These are phyloP conservation scores for Penicillium sp. DNA, from an alignment of 2,329 filamentous ascomycete genomes.

Conservation along the genomic window DNA sequence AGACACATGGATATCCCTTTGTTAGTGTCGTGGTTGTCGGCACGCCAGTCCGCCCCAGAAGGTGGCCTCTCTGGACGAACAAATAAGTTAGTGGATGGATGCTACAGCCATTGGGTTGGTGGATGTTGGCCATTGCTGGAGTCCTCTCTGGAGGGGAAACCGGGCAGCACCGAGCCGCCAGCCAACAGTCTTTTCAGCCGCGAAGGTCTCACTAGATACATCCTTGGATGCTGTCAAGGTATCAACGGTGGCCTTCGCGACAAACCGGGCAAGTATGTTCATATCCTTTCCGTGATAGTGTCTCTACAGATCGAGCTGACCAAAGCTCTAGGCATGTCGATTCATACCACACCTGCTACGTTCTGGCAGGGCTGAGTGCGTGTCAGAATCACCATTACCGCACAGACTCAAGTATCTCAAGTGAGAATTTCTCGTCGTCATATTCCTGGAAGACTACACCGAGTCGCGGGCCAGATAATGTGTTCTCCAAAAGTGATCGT, in stretches of 20 bases:
- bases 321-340: slow-evolving; percentile 63
- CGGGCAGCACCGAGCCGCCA: slow-evolving; percentile 25
- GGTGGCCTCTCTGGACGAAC: slow-evolving; percentile 91
- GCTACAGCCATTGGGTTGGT: slow-evolving; percentile 97
- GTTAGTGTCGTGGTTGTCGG: slow-evolving; percentile 83
- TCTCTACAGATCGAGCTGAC: slow-evolving; percentile 22
- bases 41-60: slow-evolving; percentile 85
- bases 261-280: slow-evolving; percentile 81
- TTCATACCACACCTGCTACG: slow-evolving; percentile 91
- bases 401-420: slow-evolving; percentile 34
- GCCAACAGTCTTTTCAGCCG: slow-evolving; percentile 65
- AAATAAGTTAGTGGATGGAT: slow-evolving; percentile 97
- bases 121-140: slow-evolving; percentile 91
- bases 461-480: slow-evolving; percentile 51
- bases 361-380: slow-evolving; percentile 78
- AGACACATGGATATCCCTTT: slow-evolving; percentile 74
- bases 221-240: slow-evolving; percentile 80
- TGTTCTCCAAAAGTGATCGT: slow-evolving; percentile 70
- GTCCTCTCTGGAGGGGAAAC: slow-evolving; percentile 65
- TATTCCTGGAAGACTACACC: slow-evolving; percentile 43
- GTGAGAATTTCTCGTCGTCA: slow-evolving; percentile 34
- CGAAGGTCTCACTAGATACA: slow-evolving; percentile 83
- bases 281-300: slow-evolving; percentile 4
- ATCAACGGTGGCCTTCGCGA: slow-evolving; percentile 82
- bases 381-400: slow-evolving; percentile 66